Base-by-base conservation (phyloP, 1,139 yeast species). In the Tardiomyces depauwii region DNA sequence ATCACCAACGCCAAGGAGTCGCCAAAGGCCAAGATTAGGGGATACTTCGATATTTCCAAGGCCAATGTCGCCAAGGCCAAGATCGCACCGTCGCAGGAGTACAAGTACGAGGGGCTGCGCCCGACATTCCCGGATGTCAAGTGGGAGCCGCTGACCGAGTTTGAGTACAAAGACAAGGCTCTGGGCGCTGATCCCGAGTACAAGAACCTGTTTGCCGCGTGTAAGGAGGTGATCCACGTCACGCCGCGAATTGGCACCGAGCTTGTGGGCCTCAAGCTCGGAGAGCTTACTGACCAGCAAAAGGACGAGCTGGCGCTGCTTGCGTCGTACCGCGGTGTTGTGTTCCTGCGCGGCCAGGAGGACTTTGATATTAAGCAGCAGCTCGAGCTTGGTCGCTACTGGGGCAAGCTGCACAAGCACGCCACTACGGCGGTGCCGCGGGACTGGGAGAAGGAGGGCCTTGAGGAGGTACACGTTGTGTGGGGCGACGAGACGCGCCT, bases 371-470 rank as follows among this genome's bases (percentile, higher is more conserved):
- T 59, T 33, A 50, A 57, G 33, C 63, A 74, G 49, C 82, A 83
- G 27, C 77, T 82, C 11, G 68, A 75, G n/a, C 75, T 73, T 59
- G 84, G 80, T 25, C 66, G 66, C 45, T 74, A 78, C 60, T 81
- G 71, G 61, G 87, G 87, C 11, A 76, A 78, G n/a, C 67, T 80
- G 45, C 88, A 82, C 63, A 71, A 77, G 47, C 89, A 82, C 58
- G 85, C 87, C 42, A 78, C 84, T 4, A 76, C 83, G 11, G 83
- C 86, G n/a, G 73, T 82, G 12, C 87, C 88, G 39, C 64, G 65
- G 9, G 62, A 57, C 44, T 36, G 32, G 12, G 49, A 45, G 18
- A 46, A 46, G 19, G 43, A 46, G 19, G 49, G 42, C 10, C 44
- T 44, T 19, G 39, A 36, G 21, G 81, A 80, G 53, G 71, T 82